Base-by-base conservation (phyloP, 108 stramenopile genomes). In the Fragilariopsis cylindrus region DNA sequence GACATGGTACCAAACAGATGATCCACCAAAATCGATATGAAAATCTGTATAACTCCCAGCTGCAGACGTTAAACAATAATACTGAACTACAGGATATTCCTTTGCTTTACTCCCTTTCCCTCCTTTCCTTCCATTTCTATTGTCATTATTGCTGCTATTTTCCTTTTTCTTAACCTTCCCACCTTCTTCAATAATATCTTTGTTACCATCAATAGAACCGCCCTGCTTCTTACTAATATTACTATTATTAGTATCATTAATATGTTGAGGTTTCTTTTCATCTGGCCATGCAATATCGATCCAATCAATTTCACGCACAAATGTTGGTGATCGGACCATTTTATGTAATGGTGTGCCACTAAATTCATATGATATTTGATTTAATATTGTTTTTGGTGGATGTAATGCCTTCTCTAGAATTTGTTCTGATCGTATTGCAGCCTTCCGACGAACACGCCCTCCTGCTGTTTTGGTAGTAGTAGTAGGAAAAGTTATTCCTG, bases 1-100 rank as follows among this genome's bases (percentile, higher is more conserved):
- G 2, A 98, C 83, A 74, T 97, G 95, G 60, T 98, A 98, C 95
- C 96, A 98, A 8, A 98, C 97, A 19, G 90, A 79, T 4, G 96
- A 93, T 40, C 97, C 97, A 13, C 97, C 97, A 81, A 98, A 98
- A 78, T 98, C 97, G 15, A 96, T 75, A 84, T 98, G 97, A 79
- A 98, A 98, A 67, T 98, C 97, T 1, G 97, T 98, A 69, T 89
- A 97, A 42, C 82, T 84, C 16, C 95, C 96, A 1, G 80, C 82
- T 7, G 88, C 85, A 53, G 80, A 81, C 75, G 94, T 96, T 48
- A 98, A 76, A 70, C 96, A 97, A 78, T 98, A 98, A 66, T 95
- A 88, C 62, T 92, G 83, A 15, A 94, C 85, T 40, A 69, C 76
- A 2, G 88, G 90, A 60, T 75, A 75, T 5, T 70, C 79, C 46